phyloP scores from a whole-genome alignment of 257 asterid genomes.

The Linderniella brevidens region DNA sequence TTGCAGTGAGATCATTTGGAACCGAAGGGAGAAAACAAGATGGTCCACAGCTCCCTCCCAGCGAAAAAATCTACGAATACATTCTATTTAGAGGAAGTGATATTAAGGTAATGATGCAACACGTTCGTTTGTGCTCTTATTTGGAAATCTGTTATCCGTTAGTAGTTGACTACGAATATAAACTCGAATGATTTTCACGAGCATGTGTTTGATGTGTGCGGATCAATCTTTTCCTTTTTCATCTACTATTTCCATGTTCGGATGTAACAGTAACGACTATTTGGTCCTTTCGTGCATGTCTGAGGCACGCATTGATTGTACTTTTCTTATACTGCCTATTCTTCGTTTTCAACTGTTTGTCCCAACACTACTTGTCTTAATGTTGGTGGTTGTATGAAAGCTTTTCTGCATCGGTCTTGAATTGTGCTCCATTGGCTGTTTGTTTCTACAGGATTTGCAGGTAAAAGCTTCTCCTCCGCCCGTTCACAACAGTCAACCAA shows the following conservation, averaged over 20 bases:
- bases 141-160: neutral
- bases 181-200: no score
- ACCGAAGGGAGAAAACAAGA: conserved; percentile 91
- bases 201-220: neutral
- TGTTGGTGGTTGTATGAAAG: no score
- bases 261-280: neutral
- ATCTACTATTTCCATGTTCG: conserved; percentile 5
- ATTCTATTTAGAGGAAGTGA: conserved; percentile 92
- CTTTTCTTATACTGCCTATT: neutral
- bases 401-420: no score
- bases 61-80: conserved; percentile 81
- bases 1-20: conserved; percentile 86
- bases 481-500: conserved; percentile 42
- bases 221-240: conserved; percentile 1
- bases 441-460: conserved; percentile 61
- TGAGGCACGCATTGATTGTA: neutral
- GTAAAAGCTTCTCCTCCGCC: conserved; percentile 94
- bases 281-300: neutral
- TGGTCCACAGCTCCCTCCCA: conserved; percentile 81
- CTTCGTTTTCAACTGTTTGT: neutral
- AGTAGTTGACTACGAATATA: no score
- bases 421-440: neutral
- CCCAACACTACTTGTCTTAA: neutral
- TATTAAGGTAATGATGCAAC: conserved; percentile 49
- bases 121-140: neutral